Percentiles rank a stretch among this genome's conserved stretches.
These are phyloP conservation scores for Vitis labrusca DNA, from an alignment of 164 flowering plant species.

Conservation along the genomic window DNA sequence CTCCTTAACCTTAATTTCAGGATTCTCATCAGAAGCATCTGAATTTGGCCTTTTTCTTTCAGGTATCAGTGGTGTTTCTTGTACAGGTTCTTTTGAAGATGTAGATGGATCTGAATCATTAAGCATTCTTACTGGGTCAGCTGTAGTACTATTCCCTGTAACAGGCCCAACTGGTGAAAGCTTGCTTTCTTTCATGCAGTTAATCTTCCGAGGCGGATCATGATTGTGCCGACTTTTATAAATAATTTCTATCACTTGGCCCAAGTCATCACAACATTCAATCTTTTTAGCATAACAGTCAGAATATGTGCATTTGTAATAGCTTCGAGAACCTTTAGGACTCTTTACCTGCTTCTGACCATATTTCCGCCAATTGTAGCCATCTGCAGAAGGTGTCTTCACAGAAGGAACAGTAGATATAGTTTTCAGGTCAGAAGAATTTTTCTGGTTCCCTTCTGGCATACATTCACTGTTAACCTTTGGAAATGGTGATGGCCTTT, in stretches of 20 bases:
- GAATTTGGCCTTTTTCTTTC: conserved; percentile 35
- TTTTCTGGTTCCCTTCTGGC: conserved; percentile 25
- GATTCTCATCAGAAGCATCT: conserved; percentile 20
- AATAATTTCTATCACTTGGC: conserved; percentile 53
- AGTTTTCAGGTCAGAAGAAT: conserved; percentile 22
- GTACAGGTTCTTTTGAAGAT: conserved; percentile 32
- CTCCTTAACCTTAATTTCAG: conserved; percentile 31
- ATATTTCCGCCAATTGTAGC: conserved; percentile 91
- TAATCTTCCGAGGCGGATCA: conserved; percentile 68
- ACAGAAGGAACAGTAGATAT: conserved; percentile 22
- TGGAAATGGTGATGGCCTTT: conserved; percentile 12
- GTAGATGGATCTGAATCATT: conserved; percentile 38
- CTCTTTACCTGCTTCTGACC: conserved; percentile 92
- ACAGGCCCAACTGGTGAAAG: conserved; percentile 26
- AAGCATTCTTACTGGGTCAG: conserved; percentile 19
- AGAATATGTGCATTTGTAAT: conserved; percentile 70
- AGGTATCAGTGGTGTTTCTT: conserved; percentile 15
- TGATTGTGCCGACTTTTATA: conserved; percentile 78
- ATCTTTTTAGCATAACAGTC: conserved; percentile 80
- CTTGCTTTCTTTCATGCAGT: conserved; percentile 36
- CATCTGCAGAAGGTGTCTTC: conserved; percentile 57
- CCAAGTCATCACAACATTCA: conserved; percentile 54
- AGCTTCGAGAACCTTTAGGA: conserved; percentile 76
- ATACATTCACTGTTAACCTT: conserved; percentile 15
- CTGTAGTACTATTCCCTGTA: conserved; percentile 19